These are phyloP conservation scores for Coemansia sp. DNA, from an alignment of 192 early-diverging fungal species.

Conservation along the genomic window DNA sequence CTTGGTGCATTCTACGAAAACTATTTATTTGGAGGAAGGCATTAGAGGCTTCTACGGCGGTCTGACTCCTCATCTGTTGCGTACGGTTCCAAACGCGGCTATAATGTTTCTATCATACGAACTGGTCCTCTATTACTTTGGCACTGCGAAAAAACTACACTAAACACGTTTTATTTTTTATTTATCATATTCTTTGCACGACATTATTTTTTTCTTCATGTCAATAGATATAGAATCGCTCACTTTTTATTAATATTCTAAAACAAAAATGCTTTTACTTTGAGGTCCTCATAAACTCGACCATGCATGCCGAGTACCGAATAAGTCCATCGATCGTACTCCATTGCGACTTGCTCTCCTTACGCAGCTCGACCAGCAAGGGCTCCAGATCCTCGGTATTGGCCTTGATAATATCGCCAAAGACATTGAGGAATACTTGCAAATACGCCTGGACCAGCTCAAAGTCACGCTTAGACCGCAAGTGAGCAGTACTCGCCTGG, in stretches of 20 bases:
- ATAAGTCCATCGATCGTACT: conserved; percentile 39
- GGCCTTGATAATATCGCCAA: conserved; percentile 72
- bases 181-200: background rate
- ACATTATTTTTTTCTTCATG: background rate
- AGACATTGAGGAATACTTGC: conserved; percentile 75
- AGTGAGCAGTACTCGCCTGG: conserved; percentile 59
- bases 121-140: conserved; percentile 60
- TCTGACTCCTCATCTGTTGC: conserved; percentile 90
- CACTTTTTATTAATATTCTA: background rate
- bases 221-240: background rate
- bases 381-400: conserved; percentile 57
- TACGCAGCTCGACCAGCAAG: conserved; percentile 44
- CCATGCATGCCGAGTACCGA: conserved; percentile 52
- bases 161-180: conserved; percentile 1
- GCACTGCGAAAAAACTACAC: conserved; percentile 8
- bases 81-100: conserved; percentile 94
- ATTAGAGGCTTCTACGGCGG: conserved; percentile 87
- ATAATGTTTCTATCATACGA: conserved; percentile 93
- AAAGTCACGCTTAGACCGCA: conserved; percentile 74
- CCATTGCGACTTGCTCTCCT: conserved; percentile 36
- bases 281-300: conserved; percentile 42
- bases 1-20: conserved; percentile 56
- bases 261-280: conserved; percentile 16
- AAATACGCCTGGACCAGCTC: conserved; percentile 83
- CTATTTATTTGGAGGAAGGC: conserved; percentile 79